Evolutionary conservation across 192 early-diverging fungal species (phyloP).

Genomic region (Mortierella antarctica): DNA sequence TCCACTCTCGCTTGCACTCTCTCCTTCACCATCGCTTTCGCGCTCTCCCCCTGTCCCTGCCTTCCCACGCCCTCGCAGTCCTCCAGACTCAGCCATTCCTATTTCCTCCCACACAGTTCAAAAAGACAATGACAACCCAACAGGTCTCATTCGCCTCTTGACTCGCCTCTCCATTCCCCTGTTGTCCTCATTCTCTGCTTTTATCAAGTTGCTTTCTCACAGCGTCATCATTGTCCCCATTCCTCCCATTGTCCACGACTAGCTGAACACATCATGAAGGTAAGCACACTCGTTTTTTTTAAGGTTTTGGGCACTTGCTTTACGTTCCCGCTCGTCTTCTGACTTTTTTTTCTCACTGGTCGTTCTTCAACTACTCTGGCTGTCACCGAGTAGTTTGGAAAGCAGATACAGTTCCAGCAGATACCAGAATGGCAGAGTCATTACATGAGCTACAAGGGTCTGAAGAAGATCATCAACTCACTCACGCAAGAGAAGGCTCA

Average conservation of each 20-base stretch:
- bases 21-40: too few relatives aligned
- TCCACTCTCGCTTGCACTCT: background rate
- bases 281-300: too few relatives aligned
- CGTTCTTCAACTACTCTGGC: background rate
- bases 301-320: background rate
- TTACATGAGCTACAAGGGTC: conserved; percentile 97
- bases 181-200: background rate
- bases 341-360: background rate
- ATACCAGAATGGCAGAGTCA: conserved; percentile 93
- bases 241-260: background rate
- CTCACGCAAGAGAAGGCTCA: conserved; percentile 62
- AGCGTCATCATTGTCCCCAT: background rate
- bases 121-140: too few relatives aligned
- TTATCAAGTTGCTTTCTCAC: too few relatives aligned
- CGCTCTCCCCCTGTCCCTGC: background rate
- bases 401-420: conserved; percentile 94
- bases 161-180: background rate
- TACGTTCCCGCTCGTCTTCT: background rate
- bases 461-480: conserved; percentile 97
- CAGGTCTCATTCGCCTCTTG: too few relatives aligned
- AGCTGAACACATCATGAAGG: background rate
- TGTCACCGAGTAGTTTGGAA: conserved; percentile 84
- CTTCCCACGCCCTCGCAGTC: background rate
- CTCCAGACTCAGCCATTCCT: background rate
- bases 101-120: background rate